phyloP scores from a whole-genome alignment of 768 basidiomycete genomes.

The Mycena alexandri region DNA sequence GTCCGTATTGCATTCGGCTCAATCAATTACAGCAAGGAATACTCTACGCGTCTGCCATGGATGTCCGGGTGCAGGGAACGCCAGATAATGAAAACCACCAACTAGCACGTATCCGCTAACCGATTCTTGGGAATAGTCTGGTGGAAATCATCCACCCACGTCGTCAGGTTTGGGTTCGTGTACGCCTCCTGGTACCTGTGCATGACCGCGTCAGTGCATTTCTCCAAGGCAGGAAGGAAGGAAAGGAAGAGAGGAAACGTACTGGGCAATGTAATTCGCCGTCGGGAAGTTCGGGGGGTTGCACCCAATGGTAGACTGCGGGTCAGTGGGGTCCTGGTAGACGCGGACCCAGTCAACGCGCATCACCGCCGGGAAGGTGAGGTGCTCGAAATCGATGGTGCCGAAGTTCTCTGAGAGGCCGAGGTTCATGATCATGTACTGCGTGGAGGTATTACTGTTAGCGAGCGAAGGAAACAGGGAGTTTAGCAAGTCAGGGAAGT shows the following conservation, averaged over 20 bases:
- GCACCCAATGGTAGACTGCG: conserved; percentile 73
- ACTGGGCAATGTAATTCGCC: conserved; percentile 76
- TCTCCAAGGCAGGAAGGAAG: neutral
- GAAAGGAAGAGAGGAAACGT: conserved; percentile 37
- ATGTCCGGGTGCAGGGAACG: conserved; percentile 6
- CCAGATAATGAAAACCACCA: conserved; percentile 4
- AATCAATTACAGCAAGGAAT: conserved; percentile 2
- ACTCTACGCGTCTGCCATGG: conserved; percentile 18
- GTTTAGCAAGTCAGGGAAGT: neutral
- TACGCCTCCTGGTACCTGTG: conserved; percentile 67
- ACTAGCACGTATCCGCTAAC: conserved; percentile 25
- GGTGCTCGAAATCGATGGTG: conserved; percentile 71
- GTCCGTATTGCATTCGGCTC: conserved; percentile 12
- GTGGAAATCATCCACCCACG: conserved; percentile 54
- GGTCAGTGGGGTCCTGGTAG: conserved; percentile 73
- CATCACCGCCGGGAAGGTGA: conserved; percentile 76
- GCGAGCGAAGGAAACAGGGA: conserved; percentile 39
- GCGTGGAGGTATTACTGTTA: conserved; percentile 47
- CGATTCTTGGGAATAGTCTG: conserved; percentile 27
- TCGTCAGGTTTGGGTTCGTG: conserved; percentile 63
- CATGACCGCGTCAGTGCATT: neutral
- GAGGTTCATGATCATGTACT: conserved; percentile 88
- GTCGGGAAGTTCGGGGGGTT: conserved; percentile 78
- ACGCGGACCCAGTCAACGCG: conserved; percentile 70
- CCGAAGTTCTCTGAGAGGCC: conserved; percentile 89